Evolutionary conservation across 345 rosid species (phyloP).

Genomic region (Cochlearia excelsa): DNA sequence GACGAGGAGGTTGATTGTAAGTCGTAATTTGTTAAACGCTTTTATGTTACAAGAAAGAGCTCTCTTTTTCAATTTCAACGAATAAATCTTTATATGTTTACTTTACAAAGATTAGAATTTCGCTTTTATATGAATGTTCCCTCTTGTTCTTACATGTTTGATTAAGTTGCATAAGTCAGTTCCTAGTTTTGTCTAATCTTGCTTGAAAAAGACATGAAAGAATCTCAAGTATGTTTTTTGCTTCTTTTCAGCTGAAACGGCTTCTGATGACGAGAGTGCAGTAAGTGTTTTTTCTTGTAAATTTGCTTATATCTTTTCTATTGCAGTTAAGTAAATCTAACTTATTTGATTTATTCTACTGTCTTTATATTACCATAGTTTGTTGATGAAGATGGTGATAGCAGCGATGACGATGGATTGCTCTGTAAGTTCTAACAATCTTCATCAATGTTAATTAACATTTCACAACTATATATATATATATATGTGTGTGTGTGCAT

Average conservation of each 20-base stretch:
- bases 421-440: slow-evolving; percentile 65
- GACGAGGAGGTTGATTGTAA: slow-evolving; percentile 72
- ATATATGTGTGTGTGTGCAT: too few relatives aligned
- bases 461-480: background rate
- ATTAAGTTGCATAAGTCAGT: background rate
- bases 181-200: slow-evolving; percentile 1
- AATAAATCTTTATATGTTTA: background rate
- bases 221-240: background rate
- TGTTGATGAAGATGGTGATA: slow-evolving; percentile 54
- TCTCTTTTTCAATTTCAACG: background rate
- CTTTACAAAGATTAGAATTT: background rate
- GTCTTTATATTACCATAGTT: slow-evolving; percentile 43
- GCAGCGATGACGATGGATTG: slow-evolving; percentile 90
- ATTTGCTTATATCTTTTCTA: background rate
- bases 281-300: slow-evolving; percentile 40
- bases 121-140: background rate
- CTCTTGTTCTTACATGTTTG: background rate
- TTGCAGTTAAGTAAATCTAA: background rate
- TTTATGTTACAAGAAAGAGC: background rate
- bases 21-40: slow-evolving; percentile 22
- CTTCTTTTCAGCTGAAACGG: slow-evolving; percentile 54
- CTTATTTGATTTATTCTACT: background rate
- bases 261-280: slow-evolving; percentile 57
- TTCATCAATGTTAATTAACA: background rate
- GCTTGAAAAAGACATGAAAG: background rate